Conservation (phyloP, 495 filamentous ascomycete genomes). For the Xylaria curta region DNA sequence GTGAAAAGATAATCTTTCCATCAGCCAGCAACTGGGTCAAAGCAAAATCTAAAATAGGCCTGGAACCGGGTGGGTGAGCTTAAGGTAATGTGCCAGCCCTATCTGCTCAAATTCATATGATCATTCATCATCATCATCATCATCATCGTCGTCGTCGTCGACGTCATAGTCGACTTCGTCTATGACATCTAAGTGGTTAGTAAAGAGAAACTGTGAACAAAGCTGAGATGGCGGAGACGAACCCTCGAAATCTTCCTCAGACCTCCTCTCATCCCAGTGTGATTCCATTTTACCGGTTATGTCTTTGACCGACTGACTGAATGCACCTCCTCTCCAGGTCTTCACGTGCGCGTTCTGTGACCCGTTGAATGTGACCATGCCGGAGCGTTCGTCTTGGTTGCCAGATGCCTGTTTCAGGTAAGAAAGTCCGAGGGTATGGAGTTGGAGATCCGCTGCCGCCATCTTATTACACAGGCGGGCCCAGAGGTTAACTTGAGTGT, state of each 20-base stretch:
- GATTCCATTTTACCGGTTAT: constrained; percentile 15
- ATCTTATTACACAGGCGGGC: constrained; percentile 32
- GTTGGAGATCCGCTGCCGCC: constrained; percentile 27
- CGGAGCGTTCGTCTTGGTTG: background rate
- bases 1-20: background rate
- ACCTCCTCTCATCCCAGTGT: background rate
- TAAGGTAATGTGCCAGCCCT: background rate
- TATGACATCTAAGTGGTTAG: background rate
- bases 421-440: constrained; percentile 26
- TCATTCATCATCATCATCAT: background rate
- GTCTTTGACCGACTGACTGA: constrained; percentile 18
- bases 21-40: background rate
- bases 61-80: background rate
- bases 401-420: constrained; percentile 19
- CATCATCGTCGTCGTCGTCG: background rate
- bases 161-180: background rate
- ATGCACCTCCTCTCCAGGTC: constrained; percentile 20
- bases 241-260: constrained; percentile 12
- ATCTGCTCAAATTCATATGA: background rate
- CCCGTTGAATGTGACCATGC: background rate
- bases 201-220: background rate
- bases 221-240: background rate
- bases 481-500: constrained; percentile 36
- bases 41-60: background rate
- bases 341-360: background rate